Percentiles rank a stretch among this genome's conserved stretches.
Evolutionary conservation across 805 yeast species (phyloP).

Genomic region (Yarrowia bubula): DNA sequence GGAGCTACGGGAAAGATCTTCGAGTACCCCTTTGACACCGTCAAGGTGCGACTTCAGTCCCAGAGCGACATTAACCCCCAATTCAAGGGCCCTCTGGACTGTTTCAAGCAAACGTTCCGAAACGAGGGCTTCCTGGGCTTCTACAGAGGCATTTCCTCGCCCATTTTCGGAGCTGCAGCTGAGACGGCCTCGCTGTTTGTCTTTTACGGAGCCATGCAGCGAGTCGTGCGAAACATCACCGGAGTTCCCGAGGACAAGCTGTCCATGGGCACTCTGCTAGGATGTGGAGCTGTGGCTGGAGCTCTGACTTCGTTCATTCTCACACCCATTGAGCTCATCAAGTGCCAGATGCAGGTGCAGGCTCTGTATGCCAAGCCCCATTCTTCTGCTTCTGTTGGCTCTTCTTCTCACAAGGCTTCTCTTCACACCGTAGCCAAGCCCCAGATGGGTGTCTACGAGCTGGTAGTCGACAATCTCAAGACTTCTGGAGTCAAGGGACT

Average conservation of each 20-base stretch:
- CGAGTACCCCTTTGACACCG: constrained; percentile 91
- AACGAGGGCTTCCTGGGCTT: constrained; percentile 79
- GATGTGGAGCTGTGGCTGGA: constrained; percentile 82
- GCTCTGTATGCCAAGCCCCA: constrained; percentile 35
- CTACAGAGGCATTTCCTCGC: constrained; percentile 75
- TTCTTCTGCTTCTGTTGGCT: constrained; percentile 30
- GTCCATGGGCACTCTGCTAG: constrained; percentile 48
- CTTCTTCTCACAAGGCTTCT: constrained; percentile 33
- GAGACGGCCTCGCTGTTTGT: constrained; percentile 82
- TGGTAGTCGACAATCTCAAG: constrained; percentile 45
- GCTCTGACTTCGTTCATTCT: constrained; percentile 75
- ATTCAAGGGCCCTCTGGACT: constrained; percentile 60
- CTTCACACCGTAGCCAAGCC: constrained; percentile 26
- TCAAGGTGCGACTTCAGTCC: constrained; percentile 81
- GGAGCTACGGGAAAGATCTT: constrained; percentile 82
- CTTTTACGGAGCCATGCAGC: constrained; percentile 31
- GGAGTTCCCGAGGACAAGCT: constrained; percentile 33
- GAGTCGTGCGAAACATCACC: constrained; percentile 28
- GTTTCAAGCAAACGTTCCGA: constrained; percentile 58
- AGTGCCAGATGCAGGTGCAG: constrained; percentile 82
- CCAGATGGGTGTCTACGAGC: constrained; percentile 36
- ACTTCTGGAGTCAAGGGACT: constrained; percentile 66
- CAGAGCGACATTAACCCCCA: constrained; percentile 57
- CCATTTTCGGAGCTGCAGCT: constrained; percentile 83
- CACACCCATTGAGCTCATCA: constrained; percentile 89